Conservation (phyloP, 208 protist species). For the Leishmania guyanensis region DNA sequence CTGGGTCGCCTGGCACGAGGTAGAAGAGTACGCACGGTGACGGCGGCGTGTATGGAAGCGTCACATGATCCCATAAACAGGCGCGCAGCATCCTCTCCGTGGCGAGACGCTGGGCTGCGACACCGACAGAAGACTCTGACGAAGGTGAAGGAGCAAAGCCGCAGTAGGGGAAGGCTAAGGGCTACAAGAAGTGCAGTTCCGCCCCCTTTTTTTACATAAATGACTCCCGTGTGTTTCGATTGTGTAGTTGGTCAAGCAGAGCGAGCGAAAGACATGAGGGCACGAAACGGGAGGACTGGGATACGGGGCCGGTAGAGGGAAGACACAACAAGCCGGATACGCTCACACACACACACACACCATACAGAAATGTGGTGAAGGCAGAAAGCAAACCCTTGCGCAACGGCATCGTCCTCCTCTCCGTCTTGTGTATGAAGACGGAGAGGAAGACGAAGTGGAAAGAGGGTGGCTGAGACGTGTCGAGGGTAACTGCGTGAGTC, state of each 20-base stretch:
- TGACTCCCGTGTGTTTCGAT: too few relatives aligned
- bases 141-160: background rate
- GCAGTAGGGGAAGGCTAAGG: background rate
- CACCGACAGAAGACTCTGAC: background rate
- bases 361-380: background rate
- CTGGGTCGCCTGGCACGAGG: slow-evolving; percentile 64
- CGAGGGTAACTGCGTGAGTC: background rate
- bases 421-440: too few relatives aligned
- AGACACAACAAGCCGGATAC: background rate
- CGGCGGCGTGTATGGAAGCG: slow-evolving; percentile 61
- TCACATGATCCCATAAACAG: slow-evolving; percentile 70
- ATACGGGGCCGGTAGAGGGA: background rate
- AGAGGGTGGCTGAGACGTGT: background rate
- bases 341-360: background rate
- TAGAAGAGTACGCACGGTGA: slow-evolving; percentile 81
- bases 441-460: background rate
- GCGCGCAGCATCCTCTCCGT: slow-evolving; percentile 14
- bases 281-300: background rate
- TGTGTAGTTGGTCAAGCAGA: background rate
- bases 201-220: background rate
- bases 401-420: background rate
- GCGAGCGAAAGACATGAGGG: background rate
- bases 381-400: background rate
- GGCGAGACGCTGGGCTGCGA: slow-evolving; percentile 11
- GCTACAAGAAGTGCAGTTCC: background rate